Base-by-base conservation (phyloP, 2,329 filamentous ascomycete species). In the Penicillium sp. region DNA sequence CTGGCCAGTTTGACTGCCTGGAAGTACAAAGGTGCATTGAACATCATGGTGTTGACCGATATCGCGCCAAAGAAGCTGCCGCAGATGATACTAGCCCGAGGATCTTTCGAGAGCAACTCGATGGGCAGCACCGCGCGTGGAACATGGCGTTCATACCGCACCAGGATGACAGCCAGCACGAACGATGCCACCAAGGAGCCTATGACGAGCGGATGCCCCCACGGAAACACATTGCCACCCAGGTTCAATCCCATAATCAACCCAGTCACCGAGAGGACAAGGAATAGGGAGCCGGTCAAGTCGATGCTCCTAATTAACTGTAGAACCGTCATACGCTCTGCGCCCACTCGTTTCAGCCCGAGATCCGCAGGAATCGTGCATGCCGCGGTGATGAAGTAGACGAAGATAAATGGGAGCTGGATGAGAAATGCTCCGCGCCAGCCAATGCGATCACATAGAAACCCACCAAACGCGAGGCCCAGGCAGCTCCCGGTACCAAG, bases 11-110 rank as follows among this genome's bases (percentile, higher is more conserved):
- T 80, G 17, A 87, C 84, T 25, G 81, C 83, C 59, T 87, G 84
- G 67, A 87, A 89, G 69, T 83, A 90, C 6, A 90, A 70, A 1
- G 86, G 86, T 4, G 80, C 80, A 54, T 83, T 83, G 65, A 87
- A 86, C 11, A 86, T 68, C 48, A 85, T 78, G 2, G 73, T 74
- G 45, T 76, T 74, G 43, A 74, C 62, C 1, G 72, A 69, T 11
- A 77, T 62, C 4, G 67, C 59, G 0, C 69, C 69, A 45, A 77
- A 74, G 53, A 76, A 76, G 47, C 75, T 77, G 41, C 70, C 69
- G 50, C 75, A 73, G 30, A 76, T 70, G 1, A 77, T 60, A 42
- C 67, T 72, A 5, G 71, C 70, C 3, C 72, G 67, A 3, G 74
- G 74, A 19, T 65, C 57, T 34, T 65, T 68, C 17, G 65, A 68